Evolutionary conservation across 176 grass and related monocot species (phyloP).

Genomic region (Bolboschoenus planiculmis): DNA sequence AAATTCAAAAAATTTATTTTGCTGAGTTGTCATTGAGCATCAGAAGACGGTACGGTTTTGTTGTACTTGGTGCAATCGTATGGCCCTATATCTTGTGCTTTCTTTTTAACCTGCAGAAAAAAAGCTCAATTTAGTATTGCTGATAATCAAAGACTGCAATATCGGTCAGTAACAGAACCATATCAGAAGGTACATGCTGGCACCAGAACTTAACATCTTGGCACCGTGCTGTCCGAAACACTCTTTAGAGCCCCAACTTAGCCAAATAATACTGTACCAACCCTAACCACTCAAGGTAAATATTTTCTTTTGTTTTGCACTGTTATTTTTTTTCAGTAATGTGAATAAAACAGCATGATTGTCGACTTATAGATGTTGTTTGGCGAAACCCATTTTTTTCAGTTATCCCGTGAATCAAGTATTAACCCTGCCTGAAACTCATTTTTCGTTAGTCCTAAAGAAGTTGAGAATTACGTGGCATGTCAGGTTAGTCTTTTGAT

Average conservation of each 20-base stretch:
- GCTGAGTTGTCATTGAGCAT: not conserved
- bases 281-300: not conserved
- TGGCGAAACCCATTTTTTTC: not conserved
- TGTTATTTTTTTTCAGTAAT: not conserved
- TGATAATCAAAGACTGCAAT: not conserved
- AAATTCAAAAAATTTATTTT: not conserved
- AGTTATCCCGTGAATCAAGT: not conserved
- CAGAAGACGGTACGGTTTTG: conserved; percentile 34
- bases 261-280: not conserved
- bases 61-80: conserved; percentile 66
- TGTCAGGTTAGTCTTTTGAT: not conserved
- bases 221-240: not conserved
- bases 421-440: not conserved
- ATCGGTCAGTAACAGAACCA: not conserved
- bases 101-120: conserved; percentile 54
- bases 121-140: not conserved
- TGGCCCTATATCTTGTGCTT: conserved; percentile 56
- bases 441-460: not conserved
- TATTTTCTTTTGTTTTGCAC: not conserved
- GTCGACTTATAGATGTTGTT: not conserved
- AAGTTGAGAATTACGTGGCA: not conserved
- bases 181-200: not conserved
- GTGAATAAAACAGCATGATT: not conserved
- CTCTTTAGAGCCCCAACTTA: not conserved
- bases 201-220: not conserved